Evolutionary conservation across 2,329 filamentous ascomycete genomes (phyloP).

Genomic region (Diaporthe capsici): DNA sequence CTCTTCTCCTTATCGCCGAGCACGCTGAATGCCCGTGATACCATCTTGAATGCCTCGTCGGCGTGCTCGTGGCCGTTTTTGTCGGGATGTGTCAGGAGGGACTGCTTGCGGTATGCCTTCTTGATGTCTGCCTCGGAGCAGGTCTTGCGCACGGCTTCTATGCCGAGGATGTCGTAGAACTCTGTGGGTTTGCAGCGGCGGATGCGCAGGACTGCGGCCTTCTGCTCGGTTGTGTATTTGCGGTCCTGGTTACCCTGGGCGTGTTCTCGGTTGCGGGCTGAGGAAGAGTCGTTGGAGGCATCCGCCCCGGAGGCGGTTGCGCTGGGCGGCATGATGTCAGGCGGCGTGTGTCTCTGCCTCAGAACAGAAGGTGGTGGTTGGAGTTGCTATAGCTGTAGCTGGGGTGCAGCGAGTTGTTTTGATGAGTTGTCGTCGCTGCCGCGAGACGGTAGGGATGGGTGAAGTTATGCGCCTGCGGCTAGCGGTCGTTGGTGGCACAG

Average conservation of each 20-base stretch:
- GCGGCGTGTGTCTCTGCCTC: conserved; percentile 15
- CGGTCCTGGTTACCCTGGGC: conserved; percentile 83
- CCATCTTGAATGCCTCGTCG: conserved; percentile 99
- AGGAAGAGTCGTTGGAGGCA: conserved; percentile 53
- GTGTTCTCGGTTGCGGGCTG: conserved; percentile 72
- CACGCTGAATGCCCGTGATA: conserved; percentile 92
- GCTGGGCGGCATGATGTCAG: conserved; percentile 57
- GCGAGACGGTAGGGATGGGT: conserved; percentile 19
- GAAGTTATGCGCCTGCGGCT: conserved; percentile 19
- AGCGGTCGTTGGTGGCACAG: neutral
- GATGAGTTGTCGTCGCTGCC: conserved; percentile 36
- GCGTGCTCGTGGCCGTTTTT: conserved; percentile 97
- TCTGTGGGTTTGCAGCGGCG: conserved; percentile 86
- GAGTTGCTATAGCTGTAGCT: conserved; percentile 17
- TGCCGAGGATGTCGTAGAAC: conserved; percentile 93
- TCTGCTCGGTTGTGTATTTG: conserved; percentile 90
- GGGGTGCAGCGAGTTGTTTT: conserved; percentile 26
- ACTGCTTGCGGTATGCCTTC: conserved; percentile 96
- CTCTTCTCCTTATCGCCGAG: conserved; percentile 95
- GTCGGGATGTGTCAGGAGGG: conserved; percentile 95
- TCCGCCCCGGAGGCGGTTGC: conserved; percentile 70
- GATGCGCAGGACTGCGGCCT: conserved; percentile 91
- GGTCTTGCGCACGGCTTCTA: conserved; percentile 74
- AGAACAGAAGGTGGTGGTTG: conserved; percentile 20
- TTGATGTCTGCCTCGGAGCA: conserved; percentile 90